Base-by-base conservation (phyloP, 73 alveolate genomes). In the Tetrahymena thermophila region DNA sequence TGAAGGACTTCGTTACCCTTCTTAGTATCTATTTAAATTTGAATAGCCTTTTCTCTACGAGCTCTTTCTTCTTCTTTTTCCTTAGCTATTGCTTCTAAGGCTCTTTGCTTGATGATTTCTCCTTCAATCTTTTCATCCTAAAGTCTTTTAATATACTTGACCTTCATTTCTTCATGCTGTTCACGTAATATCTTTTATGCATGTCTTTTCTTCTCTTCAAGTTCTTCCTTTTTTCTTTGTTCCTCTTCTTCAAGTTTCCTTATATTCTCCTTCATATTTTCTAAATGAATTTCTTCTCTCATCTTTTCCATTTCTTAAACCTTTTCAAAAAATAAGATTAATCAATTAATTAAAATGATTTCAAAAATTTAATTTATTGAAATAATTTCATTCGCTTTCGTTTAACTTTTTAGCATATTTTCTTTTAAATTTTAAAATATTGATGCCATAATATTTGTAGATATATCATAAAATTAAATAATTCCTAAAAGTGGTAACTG, bases 71-170 rank as follows among this genome's bases (percentile, higher is more conserved):
- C 44, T 40, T 98, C 98, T 42, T 97, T 97, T 93, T 97, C 97
- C 25, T 96, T 94, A 25, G 93, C 85, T 17, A 95, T 85, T n/a
- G 85, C 28, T 85, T 95, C 35, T 40, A 43, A 58, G 17, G 95
- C 99, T 93, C 98, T 97, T 58, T 94, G 96, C 94, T 97, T 98
- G 34, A 97, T 96, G 34, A 98, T 85, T 94, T 98, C 96, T 4
- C 99, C 99, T 94, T 98, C 99, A 21, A 98, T 94, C 94, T 95
- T 97, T 85, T 97, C 99, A 93, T 98, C 98, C 96, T 98, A 98
- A 23, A 97, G 93, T 96, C 94, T 96, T 96, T 98, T 96, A 14
- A 98, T 94, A 93, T 97, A 95, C 89, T 95, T 96, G 95, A 96
- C 97, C 35, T 96, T 97, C 97, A 95, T 94, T 95, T 97, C 98